Percentiles rank a stretch among this genome's conserved stretches.
Evolutionary conservation across 306 rosid species (phyloP).

Genomic region (Quercus alba): DNA sequence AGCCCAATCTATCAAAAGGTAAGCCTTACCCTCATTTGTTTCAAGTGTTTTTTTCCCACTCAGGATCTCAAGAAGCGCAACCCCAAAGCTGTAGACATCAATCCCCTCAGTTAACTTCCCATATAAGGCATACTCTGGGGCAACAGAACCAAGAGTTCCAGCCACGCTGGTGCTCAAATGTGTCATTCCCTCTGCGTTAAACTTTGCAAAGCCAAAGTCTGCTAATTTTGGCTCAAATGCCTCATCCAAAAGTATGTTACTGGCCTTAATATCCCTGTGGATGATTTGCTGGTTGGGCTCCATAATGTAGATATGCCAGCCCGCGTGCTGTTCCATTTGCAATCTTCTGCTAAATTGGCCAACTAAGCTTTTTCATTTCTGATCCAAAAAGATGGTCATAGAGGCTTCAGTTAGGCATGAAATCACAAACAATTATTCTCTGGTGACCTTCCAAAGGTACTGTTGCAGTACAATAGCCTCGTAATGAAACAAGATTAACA

Average conservation of each 20-base stretch:
- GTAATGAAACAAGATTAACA: slow-evolving; percentile 22
- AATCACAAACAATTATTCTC: slow-evolving; percentile 27
- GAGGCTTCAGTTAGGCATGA: slow-evolving; percentile 25
- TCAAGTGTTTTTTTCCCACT: slow-evolving; percentile 27
- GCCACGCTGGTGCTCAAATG: slow-evolving; percentile 34
- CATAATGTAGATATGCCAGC: slow-evolving; percentile 28
- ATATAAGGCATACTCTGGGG: slow-evolving; percentile 32
- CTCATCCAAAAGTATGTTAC: slow-evolving; percentile 32
- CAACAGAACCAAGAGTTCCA: slow-evolving; percentile 31
- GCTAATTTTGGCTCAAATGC: slow-evolving; percentile 24
- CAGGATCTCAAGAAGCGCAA: slow-evolving; percentile 29
- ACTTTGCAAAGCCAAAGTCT: slow-evolving; percentile 34
- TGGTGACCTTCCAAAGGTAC: slow-evolving; percentile 16
- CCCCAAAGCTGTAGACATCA: slow-evolving; percentile 31
- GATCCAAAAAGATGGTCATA: slow-evolving; percentile 24
- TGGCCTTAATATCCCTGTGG: slow-evolving; percentile 27
- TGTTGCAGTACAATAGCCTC: slow-evolving; percentile 21
- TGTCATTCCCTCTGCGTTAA: slow-evolving; percentile 23
- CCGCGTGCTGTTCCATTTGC: slow-evolving; percentile 21
- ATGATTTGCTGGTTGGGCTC: slow-evolving; percentile 26
- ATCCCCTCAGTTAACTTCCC: slow-evolving; percentile 24
- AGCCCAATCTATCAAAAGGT: slow-evolving; percentile 30
- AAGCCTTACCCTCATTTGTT: background rate
- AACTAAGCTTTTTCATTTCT: slow-evolving; percentile 13
- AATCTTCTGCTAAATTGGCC: slow-evolving; percentile 27